Conservation (phyloP, 2,329 filamentous ascomycete genomes). For the Neonectria ditissima region DNA sequence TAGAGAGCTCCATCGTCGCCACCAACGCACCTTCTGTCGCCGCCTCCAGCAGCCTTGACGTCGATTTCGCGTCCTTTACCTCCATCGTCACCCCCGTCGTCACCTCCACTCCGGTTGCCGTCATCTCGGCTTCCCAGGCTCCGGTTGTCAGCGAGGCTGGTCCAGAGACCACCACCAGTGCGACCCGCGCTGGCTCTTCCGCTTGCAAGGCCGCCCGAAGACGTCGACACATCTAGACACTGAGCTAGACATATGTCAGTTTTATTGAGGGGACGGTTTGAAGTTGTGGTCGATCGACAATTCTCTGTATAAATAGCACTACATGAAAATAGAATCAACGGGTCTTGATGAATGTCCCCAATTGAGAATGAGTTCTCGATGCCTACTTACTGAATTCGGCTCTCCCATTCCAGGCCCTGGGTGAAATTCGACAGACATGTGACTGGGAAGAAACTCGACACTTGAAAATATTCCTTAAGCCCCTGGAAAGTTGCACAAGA, state of each 20-base stretch:
- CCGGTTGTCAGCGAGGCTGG: not conserved
- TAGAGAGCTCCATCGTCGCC: not conserved
- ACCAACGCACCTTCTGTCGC: not conserved
- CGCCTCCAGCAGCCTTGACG: not conserved
- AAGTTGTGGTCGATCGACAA: not conserved
- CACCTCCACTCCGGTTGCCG: not conserved
- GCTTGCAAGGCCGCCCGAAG: conserved; percentile 5
- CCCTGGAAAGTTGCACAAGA: too few relatives aligned
- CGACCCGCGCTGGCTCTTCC: not conserved
- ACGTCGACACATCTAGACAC: conserved; percentile 2
- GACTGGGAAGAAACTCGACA: too few relatives aligned
- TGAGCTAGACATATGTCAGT: not conserved
- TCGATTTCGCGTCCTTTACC: not conserved
- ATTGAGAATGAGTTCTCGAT: too few relatives aligned
- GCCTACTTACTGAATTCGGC: too few relatives aligned
- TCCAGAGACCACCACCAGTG: not conserved
- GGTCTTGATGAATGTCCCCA: not conserved
- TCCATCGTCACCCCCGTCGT: conserved; percentile 1
- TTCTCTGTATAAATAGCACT: not conserved
- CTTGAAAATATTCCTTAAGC: too few relatives aligned
- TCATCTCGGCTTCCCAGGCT: not conserved
- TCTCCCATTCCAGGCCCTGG: too few relatives aligned
- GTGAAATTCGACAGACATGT: too few relatives aligned
- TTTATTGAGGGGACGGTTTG: not conserved
- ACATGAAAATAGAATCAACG: not conserved